Conservation (phyloP, 805 yeast genomes). For the Wickerhamomyces strasburgensis region DNA sequence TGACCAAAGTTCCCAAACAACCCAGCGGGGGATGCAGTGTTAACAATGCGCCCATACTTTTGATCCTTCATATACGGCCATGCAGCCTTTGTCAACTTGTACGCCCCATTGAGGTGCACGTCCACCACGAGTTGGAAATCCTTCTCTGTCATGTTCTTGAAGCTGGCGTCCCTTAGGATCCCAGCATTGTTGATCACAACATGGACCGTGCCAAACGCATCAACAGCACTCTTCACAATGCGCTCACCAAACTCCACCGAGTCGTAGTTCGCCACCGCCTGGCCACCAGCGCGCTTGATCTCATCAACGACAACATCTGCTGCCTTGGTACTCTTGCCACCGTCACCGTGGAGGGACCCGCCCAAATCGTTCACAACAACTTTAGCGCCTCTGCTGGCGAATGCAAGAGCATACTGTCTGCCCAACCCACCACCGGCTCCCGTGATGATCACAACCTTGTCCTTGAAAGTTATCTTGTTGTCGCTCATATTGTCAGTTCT, state of each 20-base stretch:
- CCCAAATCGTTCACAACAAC: slow-evolving; percentile 96
- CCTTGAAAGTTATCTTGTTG: slow-evolving; percentile 53
- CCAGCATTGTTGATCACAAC: slow-evolving; percentile 93
- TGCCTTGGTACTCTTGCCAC: slow-evolving; percentile 61
- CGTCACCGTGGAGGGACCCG: slow-evolving; percentile 72
- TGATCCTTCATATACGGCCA: slow-evolving; percentile 89
- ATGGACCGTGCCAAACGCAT: slow-evolving; percentile 84
- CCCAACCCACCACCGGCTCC: slow-evolving; percentile 99
- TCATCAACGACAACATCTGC: slow-evolving; percentile 90
- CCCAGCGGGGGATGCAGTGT: slow-evolving; percentile 98
- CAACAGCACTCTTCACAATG: slow-evolving; percentile 80
- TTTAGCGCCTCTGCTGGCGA: slow-evolving; percentile 86
- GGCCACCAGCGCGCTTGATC: slow-evolving; percentile 69
- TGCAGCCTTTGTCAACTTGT: slow-evolving; percentile 77
- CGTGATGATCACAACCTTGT: slow-evolving; percentile 86
- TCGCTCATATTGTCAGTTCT: too few species aligned
- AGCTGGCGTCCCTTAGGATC: slow-evolving; percentile 79
- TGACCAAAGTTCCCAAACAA: slow-evolving; percentile 96
- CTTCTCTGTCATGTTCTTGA: slow-evolving; percentile 78
- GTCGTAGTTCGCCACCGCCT: slow-evolving; percentile 91
- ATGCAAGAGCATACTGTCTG: slow-evolving; percentile 78
- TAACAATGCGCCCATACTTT: slow-evolving; percentile 80
- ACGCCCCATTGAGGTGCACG: slow-evolving; percentile 90
- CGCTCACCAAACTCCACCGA: slow-evolving; percentile 82
- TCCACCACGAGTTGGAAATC: slow-evolving; percentile 76